These are phyloP conservation scores for Setomelanomma holmii DNA, from an alignment of 2,329 filamentous ascomycete genomes.

Conservation along the genomic window DNA sequence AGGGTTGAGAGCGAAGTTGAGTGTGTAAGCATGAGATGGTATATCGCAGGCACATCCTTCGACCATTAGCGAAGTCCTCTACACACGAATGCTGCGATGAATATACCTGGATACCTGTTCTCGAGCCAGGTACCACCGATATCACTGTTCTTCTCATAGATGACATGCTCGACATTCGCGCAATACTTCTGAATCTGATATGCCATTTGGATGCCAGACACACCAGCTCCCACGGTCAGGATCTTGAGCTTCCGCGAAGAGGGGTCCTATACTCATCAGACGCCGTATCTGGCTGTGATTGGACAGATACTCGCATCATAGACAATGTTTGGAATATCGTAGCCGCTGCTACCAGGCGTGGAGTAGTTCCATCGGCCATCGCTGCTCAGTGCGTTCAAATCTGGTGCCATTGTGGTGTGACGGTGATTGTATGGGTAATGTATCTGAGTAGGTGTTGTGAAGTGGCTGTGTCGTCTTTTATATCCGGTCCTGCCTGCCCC, in stretches of 20 bases:
- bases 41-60: slow-evolving; percentile 54
- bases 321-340: slow-evolving; percentile 49
- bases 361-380: slow-evolving; percentile 52
- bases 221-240: slow-evolving; percentile 57
- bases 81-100: not conserved
- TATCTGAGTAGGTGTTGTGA: no score
- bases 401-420: slow-evolving; percentile 48
- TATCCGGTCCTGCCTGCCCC: no score
- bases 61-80: slow-evolving; percentile 2
- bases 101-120: slow-evolving; percentile 49
- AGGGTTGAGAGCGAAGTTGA: slow-evolving; percentile 54
- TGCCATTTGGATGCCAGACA: slow-evolving; percentile 57
- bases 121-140: slow-evolving; percentile 57
- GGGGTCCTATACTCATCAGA: slow-evolving; percentile 14
- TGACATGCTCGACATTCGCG: slow-evolving; percentile 55
- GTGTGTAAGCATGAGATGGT: slow-evolving; percentile 55
- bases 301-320: slow-evolving; percentile 34
- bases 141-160: slow-evolving; percentile 58
- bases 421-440: no score
- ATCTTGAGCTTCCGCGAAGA: slow-evolving; percentile 50
- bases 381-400: slow-evolving; percentile 48
- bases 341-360: slow-evolving; percentile 52
- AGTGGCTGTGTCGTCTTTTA: no score
- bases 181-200: slow-evolving; percentile 56
- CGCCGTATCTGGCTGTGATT: not conserved